Conservation (phyloP, 2,329 filamentous ascomycete genomes). For the Calonectria multiphialidica region DNA sequence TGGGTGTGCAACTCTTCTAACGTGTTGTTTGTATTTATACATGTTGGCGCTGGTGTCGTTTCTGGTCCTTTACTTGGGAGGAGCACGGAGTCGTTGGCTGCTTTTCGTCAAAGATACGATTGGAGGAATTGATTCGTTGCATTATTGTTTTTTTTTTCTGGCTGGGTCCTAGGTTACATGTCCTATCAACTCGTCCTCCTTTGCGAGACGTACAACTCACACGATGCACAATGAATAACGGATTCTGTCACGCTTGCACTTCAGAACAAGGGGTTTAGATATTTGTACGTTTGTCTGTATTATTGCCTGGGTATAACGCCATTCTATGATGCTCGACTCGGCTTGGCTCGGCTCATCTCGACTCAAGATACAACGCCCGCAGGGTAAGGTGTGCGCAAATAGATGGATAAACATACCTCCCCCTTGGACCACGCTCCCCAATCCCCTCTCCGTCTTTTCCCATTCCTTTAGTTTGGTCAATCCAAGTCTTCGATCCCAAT, state of each 20-base stretch:
- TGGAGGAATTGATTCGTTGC: not conserved
- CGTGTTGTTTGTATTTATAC: slow-evolving; percentile 27
- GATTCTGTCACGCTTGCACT: not conserved
- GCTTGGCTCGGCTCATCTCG: slow-evolving; percentile 15
- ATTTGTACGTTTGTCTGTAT: not conserved
- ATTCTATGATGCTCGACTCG: slow-evolving; percentile 34
- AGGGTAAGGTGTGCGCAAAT: slow-evolving; percentile 6
- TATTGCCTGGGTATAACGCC: slow-evolving; percentile 36
- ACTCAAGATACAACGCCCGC: slow-evolving; percentile 26
- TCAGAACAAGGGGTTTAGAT: not conserved
- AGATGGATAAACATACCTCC: slow-evolving; percentile 15
- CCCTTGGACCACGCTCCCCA: not conserved
- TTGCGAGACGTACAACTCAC: not conserved
- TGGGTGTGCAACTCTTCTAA: not conserved
- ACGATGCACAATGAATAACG: not conserved
- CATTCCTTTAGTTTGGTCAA: not conserved
- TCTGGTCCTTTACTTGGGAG: not conserved
- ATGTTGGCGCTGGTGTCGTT: slow-evolving; percentile 13
- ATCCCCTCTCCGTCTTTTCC: not conserved
- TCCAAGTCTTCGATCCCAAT: not conserved
- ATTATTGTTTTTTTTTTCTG: too few species aligned
- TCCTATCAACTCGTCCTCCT: not conserved
- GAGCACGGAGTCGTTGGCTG: slow-evolving; percentile 34
- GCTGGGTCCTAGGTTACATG: not conserved
- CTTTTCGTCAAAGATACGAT: not conserved